Base-by-base conservation (phyloP, 306 rosid genomes). In the Dalbergia oliveri region DNA sequence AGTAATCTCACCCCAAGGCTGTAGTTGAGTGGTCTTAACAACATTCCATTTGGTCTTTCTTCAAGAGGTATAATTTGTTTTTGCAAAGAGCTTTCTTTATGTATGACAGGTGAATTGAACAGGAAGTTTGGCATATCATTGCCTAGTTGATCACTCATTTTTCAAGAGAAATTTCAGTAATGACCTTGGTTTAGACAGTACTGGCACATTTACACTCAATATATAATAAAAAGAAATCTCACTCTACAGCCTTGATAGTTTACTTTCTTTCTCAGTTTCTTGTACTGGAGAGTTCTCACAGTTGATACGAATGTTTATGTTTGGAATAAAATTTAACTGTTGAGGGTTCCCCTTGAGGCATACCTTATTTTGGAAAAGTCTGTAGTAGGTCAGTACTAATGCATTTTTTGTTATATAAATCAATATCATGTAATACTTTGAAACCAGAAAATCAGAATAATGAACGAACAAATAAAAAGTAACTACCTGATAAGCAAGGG, bases 401-500 rank as follows among this genome's bases (percentile, higher is more conserved):
- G n/a, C 50, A 53, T 8, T 56, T 56, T 77, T 56, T 14, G 11
- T n/a, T 31, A 3, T 5, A 75, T 33, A 62, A 49, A 57, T 37
- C 53, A 79, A 79, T 68, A 58, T 44, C 45, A 33, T 73, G 34
- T 18, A 74, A 56, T 58, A 62, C 62, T 41, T 71, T 19, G 65
- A 59, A 75, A 74, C 60, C 11, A 78, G 72, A 83, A 54, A 21
- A 44, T 21, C 34, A 73, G 23, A 49, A 41, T 59, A 62, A 54
- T 21, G 57, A 79, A 51, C 13, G 61, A 6, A 34, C 26, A 21
- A 34, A 59, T 43, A 77, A 19, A 6, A 13, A 5, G 60, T 41
- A 56, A 43, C 69, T 23, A 94, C 98, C 98, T 94, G 98, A 88
- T 92, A 94, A 68, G 98, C 98, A 71, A 94, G 97, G 33, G 98